phyloP scores from a whole-genome alignment of 192 early-diverging fungal species.

The Umbelopsis isabellina region DNA sequence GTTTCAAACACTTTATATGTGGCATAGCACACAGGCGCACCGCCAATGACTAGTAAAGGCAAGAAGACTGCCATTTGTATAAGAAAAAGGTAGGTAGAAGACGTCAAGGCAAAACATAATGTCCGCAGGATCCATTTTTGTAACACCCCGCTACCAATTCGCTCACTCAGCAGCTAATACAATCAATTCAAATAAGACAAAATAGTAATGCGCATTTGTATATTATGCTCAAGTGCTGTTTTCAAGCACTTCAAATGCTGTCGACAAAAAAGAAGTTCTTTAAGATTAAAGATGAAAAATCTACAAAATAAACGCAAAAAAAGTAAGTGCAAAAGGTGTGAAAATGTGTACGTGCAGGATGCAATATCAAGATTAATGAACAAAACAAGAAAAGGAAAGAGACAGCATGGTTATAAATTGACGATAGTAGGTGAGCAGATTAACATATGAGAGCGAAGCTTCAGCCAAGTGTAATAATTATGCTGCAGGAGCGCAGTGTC shows the following conservation, averaged over 20 bases:
- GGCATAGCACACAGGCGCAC: constrained; percentile 33
- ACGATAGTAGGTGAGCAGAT: background rate
- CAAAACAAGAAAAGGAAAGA: background rate
- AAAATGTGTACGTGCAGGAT: background rate
- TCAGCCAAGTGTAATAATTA: constrained; percentile 20
- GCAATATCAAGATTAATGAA: background rate
- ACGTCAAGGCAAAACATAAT: background rate
- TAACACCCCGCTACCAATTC: too few species aligned
- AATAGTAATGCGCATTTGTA: background rate
- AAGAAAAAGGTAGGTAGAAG: constrained; percentile 1
- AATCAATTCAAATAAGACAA: too few species aligned
- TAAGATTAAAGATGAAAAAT: background rate
- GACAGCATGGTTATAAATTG: too few species aligned
- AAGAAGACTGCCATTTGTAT: constrained; percentile 31
- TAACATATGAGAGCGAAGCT: background rate
- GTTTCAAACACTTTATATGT: constrained; percentile 26
- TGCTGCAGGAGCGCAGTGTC: constrained; percentile 54
- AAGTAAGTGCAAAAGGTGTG: background rate
- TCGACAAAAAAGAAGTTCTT: background rate
- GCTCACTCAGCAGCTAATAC: too few species aligned
- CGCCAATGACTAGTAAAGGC: constrained; percentile 33
- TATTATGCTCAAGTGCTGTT: background rate
- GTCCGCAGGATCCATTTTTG: background rate
- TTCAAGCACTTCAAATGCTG: background rate
- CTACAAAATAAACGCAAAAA: constrained; percentile 2